Conservation (phyloP, 1,284 basidiomycete species). For the Butyriboletus appendiculatus region DNA sequence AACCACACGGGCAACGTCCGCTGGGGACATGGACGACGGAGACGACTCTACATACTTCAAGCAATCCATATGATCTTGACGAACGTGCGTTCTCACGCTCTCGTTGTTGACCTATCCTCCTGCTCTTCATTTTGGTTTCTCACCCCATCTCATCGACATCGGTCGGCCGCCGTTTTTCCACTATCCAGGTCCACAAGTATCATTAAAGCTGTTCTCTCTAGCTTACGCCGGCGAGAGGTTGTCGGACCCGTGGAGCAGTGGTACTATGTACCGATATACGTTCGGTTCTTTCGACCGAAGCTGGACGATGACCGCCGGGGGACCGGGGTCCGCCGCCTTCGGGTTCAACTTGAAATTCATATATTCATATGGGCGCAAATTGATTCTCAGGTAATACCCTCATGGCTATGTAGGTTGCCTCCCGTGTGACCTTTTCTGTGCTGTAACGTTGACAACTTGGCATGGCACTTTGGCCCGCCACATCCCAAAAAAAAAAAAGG, state of each 20-base stretch:
- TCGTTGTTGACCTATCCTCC: neutral
- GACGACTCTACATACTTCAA: neutral
- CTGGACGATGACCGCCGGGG: neutral
- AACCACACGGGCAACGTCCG: neutral
- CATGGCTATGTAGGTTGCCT: slow-evolving; percentile 3
- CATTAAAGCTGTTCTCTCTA: neutral
- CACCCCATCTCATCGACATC: neutral
- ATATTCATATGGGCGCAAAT: neutral
- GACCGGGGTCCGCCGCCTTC: too few relatives aligned
- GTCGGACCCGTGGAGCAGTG: neutral
- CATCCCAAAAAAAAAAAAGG: neutral
- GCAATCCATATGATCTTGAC: neutral
- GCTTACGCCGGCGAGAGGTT: neutral
- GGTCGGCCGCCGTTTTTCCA: neutral
- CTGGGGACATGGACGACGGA: neutral
- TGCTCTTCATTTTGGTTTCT: neutral
- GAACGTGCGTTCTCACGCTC: slow-evolving; percentile 6
- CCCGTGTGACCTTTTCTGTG: neutral
- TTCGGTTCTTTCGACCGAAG: neutral
- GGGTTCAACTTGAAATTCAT: neutral
- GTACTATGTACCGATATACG: neutral
- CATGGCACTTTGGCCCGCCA: neutral
- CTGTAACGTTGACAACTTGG: slow-evolving; percentile 4
- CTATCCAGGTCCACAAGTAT: neutral
- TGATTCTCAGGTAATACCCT: neutral